Evolutionary conservation across 2,329 filamentous ascomycete species (phyloP), one percentile per base, ranked within the genome.

Genomic region (Parascedosporium putredinis): DNA sequence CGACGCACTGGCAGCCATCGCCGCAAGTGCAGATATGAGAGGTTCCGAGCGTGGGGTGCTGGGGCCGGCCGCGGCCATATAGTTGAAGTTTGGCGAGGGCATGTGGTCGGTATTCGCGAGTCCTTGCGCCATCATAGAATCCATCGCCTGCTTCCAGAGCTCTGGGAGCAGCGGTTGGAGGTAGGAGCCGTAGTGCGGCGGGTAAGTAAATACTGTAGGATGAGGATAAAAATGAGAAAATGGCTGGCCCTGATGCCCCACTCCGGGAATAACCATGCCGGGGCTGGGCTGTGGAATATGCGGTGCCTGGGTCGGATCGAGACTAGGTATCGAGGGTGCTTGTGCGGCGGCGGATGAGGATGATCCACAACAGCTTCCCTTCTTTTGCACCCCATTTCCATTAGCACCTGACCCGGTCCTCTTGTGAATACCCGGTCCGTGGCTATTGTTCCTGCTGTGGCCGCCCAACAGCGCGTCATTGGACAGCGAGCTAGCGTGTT

Each of bases 1-100:
- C 83, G 31, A 86, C 67, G 58, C 83, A 87, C 55, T 81, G 74
- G 55, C 83, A 87, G 24, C 68, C 68, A 49, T 82, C 76, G 18
- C 83, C 83, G 58, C 83, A 87, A 45, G 70, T 69, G 57, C 83
- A 87, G 49, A 63, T 67, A 43, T 67, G 67, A 49, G 60, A 66
- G 18, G 62, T 69, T 55, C 62, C 48, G 14, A 44, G 20, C 18
- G 40, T 33, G 9, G 48, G 48, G 48, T 45, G n/a, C n/a, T 45
- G 20, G 48, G 48, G 14, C 34, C 25, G 5, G 34, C 34, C 10
- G n/a, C 23, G n/a, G 47, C 16, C 14, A 49, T 42, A 22, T 42
- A 49, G 33, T 22, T 22, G n/a, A 49, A 16, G 16, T 51, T 47
- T 9, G 48, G 46, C 23, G 46, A 38, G 6, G 25, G 16, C 33